Conservation (phyloP, 495 filamentous ascomycete genomes). For the Thermothielavioides terrestris region DNA sequence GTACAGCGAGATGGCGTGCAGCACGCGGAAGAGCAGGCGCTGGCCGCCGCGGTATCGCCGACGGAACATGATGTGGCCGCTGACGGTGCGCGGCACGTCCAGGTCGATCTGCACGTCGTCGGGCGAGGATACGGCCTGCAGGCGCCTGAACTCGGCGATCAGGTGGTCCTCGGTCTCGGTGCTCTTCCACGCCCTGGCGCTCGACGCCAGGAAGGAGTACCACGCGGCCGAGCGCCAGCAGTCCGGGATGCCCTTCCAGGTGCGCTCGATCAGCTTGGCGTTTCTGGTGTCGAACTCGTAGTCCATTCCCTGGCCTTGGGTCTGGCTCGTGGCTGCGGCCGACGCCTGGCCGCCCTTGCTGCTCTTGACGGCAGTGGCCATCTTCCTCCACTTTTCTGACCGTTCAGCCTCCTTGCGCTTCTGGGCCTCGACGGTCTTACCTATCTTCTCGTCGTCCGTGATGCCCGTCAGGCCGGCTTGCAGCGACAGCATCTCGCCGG, state of each 20-base stretch:
- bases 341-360: not conserved
- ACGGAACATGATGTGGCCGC: constrained; percentile 95
- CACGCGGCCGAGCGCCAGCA: constrained; percentile 90
- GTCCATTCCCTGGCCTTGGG: constrained; percentile 67
- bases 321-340: no score
- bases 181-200: constrained; percentile 47
- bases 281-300: constrained; percentile 84
- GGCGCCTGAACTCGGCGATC: constrained; percentile 56
- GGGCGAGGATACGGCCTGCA: constrained; percentile 62
- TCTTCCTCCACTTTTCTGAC: constrained; percentile 94
- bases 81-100: constrained; percentile 93
- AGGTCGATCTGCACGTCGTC: constrained; percentile 98
- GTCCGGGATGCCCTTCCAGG: constrained; percentile 98
- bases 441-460: constrained; percentile 50
- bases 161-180: constrained; percentile 61
- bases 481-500: constrained; percentile 79
- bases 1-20: constrained; percentile 83
- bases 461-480: constrained; percentile 57
- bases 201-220: constrained; percentile 85
- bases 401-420: constrained; percentile 75
- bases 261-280: constrained; percentile 78
- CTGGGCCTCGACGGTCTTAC: constrained; percentile 47
- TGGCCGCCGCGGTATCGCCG: constrained; percentile 85
- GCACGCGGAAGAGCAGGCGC: constrained; percentile 81
- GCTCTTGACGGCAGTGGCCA: constrained; percentile 64